A percentile compares a stretch with the other conserved stretches of the same genome.
phyloP scores from a whole-genome alignment of 352 stramenopile species.

The Thraustotheca clavata region DNA sequence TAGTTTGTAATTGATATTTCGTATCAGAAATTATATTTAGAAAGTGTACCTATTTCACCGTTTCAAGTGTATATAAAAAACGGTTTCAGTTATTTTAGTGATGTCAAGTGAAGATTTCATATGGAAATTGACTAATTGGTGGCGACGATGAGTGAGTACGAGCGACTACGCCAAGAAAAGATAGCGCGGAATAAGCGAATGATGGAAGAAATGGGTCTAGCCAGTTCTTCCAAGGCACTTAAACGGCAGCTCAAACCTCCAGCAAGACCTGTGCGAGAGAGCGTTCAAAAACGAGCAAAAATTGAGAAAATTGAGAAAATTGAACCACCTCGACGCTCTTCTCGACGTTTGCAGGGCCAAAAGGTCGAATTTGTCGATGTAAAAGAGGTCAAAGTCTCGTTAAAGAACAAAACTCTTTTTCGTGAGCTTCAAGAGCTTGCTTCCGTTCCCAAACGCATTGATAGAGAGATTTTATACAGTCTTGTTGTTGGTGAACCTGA shows the following conservation, averaged over 20 bases:
- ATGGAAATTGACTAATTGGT: too few species aligned
- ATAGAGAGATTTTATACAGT: conserved; percentile 26
- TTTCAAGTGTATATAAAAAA: too few species aligned
- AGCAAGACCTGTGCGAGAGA: background rate
- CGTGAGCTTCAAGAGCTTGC: conserved; percentile 35
- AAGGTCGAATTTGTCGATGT: conserved; percentile 33
- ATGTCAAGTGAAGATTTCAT: too few species aligned
- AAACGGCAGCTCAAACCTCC: background rate
- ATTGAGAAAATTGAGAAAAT: conserved; percentile 40
- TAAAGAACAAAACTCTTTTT: conserved; percentile 24
- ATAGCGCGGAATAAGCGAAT: conserved; percentile 79
- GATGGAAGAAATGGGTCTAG: conserved; percentile 76
- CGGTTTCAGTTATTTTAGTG: too few species aligned
- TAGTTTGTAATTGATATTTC: too few species aligned
- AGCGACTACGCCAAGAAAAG: conserved; percentile 73
- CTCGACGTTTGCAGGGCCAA: conserved; percentile 30
- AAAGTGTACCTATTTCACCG: too few species aligned
- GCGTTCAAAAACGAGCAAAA: background rate
- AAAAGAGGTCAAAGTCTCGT: conserved; percentile 20
- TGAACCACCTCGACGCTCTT: conserved; percentile 30
- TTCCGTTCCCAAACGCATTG: background rate
- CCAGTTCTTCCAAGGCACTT: conserved; percentile 24
- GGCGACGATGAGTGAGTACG: conserved; percentile 49
- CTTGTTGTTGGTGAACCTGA: background rate
- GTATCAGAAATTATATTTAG: too few species aligned